A percentile compares a stretch with the other conserved stretches of the same genome.
These are phyloP conservation scores for Hericium alpestre DNA, from an alignment of 768 basidiomycete species.

Conservation along the genomic window DNA sequence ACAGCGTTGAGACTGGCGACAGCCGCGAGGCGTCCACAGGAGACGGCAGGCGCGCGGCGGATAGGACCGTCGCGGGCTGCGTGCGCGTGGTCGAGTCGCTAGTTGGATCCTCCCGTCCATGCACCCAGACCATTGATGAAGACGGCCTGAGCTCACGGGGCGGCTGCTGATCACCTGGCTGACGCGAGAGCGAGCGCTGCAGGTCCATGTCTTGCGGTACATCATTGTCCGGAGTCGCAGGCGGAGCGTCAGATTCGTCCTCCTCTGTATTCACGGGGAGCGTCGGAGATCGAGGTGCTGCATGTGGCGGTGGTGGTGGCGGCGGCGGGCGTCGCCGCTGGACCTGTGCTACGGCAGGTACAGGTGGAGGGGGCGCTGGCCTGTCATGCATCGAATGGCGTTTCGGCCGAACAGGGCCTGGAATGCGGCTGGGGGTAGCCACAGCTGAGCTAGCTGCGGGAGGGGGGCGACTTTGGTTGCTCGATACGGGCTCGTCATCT, in stretches of 20 bases:
- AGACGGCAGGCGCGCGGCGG: too few relatives aligned
- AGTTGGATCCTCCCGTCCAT: neutral
- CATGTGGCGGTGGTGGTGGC: neutral
- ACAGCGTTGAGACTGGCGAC: neutral
- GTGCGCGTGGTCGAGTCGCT: too few relatives aligned
- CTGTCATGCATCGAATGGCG: constrained; percentile 8
- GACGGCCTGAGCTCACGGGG: neutral
- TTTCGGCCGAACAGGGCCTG: constrained; percentile 3
- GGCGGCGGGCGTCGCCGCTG: constrained; percentile 1
- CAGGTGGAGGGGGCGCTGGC: neutral
- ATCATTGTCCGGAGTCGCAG: too few relatives aligned
- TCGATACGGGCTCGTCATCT: too few relatives aligned
- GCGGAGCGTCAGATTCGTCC: too few relatives aligned
- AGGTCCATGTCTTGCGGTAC: too few relatives aligned
- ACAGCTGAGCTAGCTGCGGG: neutral
- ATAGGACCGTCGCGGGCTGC: too few relatives aligned
- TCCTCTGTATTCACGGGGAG: neutral
- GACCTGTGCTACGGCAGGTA: neutral
- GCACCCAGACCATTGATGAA: neutral
- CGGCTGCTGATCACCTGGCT: neutral
- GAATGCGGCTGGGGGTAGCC: too few relatives aligned
- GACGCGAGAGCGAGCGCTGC: neutral
- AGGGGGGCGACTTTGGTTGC: neutral
- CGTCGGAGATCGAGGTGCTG: neutral
- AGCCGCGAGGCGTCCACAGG: neutral